These are phyloP conservation scores for Xylaria sp. DNA, from an alignment of 2,329 filamentous ascomycete genomes.

Conservation along the genomic window DNA sequence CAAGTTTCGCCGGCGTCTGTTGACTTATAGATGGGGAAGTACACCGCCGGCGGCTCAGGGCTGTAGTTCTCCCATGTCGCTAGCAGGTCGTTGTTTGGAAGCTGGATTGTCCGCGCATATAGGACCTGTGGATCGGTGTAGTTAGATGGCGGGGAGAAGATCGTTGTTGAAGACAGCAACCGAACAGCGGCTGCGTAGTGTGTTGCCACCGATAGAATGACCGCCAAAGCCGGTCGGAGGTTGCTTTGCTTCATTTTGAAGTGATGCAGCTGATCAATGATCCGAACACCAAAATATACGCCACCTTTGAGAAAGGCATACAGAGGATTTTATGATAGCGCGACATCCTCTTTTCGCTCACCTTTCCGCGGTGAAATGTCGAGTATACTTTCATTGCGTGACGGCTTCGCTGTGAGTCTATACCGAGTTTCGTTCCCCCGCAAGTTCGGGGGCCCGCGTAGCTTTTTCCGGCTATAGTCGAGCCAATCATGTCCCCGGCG, in stretches of 20 bases:
- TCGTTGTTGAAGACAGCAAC: too few species aligned
- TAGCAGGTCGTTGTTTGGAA: too few species aligned
- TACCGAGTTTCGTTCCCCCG: constrained; percentile 13
- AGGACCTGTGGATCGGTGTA: too few species aligned
- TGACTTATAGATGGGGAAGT: too few species aligned
- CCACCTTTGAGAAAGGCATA: neutral
- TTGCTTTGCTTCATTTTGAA: constrained; percentile 1
- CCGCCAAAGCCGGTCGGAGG: neutral
- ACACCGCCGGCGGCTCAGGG: too few species aligned
- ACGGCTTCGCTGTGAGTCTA: constrained; percentile 15
- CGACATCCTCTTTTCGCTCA: neutral
- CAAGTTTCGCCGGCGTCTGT: too few species aligned
- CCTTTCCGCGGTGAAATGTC: constrained; percentile 2
- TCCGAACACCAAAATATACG: neutral
- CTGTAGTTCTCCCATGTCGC: too few species aligned
- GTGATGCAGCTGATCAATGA: neutral
- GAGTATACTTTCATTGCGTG: neutral
- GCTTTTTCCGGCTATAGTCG: constrained; percentile 10
- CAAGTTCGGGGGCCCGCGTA: constrained; percentile 2
- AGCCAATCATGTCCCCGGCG: constrained; percentile 18
- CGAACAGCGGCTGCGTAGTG: too few species aligned
- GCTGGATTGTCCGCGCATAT: too few species aligned
- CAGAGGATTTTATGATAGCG: neutral
- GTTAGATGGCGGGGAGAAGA: too few species aligned
- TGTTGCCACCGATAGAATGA: neutral